These are phyloP conservation scores for Pyracantha coccinea DNA, from an alignment of 331 rosid genomes.

Conservation along the genomic window DNA sequence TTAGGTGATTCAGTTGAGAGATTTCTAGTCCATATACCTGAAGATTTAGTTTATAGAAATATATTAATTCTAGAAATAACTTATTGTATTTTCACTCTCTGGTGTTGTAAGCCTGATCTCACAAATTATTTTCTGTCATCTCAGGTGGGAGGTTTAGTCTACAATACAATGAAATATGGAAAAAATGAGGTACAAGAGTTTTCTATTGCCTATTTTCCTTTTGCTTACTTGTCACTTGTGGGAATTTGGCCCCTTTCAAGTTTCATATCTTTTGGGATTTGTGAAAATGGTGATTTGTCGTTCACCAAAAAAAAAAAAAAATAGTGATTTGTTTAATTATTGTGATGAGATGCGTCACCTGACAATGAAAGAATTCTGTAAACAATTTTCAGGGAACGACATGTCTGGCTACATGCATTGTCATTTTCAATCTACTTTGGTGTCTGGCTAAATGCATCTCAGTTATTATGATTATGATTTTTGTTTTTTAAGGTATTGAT, in stretches of 20 bases:
- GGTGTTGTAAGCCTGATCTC: neutral
- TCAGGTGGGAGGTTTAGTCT: constrained; percentile 35
- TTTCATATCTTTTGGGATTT: neutral
- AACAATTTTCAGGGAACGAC: neutral
- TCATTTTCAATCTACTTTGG: too few species aligned
- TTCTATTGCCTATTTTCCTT: neutral
- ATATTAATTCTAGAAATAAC: neutral
- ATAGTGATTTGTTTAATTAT: neutral
- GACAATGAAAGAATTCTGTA: constrained; percentile 9
- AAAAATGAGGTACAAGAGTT: constrained; percentile 29
- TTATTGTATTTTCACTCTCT: neutral
- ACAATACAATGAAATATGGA: constrained; percentile 26
- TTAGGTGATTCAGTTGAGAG: constrained; percentile 20
- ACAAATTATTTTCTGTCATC: constrained; percentile 16
- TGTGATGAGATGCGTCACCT: constrained; percentile 4
- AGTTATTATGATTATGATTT: constrained; percentile 13
- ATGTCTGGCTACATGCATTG: too few species aligned
- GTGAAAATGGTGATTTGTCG: neutral
- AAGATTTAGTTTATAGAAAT: neutral
- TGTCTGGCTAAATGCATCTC: constrained; percentile 5
- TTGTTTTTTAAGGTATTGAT: neutral
- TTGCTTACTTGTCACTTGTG: neutral
- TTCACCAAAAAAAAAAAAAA: too few species aligned
- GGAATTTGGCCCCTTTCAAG: neutral
- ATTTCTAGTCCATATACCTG: neutral